Evolutionary conservation across 2,329 filamentous ascomycete genomes (phyloP), one percentile per base, ranked within the genome.

Genomic region (Acarospora socialis): DNA sequence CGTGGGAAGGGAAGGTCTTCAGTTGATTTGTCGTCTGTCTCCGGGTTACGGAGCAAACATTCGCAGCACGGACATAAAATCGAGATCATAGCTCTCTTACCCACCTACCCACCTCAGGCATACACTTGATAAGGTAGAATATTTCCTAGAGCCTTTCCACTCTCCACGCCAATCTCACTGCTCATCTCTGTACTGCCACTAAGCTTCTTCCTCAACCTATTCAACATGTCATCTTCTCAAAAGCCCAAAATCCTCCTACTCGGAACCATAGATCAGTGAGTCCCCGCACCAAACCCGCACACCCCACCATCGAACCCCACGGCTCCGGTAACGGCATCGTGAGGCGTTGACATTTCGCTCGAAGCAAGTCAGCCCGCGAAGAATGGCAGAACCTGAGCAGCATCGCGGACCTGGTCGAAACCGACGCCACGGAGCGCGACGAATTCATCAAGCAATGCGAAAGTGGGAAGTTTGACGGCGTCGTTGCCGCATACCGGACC

Each of bases 361-460:
- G 7, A 6, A 15, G 13, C 12, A n/a, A 15, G 6, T 16, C 13
- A 12, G 81, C 80, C 23, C 63, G 74, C 37, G 59, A 70, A 23
- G 60, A 70, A 36, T 84, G 76, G 74, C 50, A 66, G n/a, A 53
- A 64, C 4, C 63, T 90, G 34, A 56, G 60, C 31, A 52, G 65
- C 14, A 53, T 80, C 13, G 77, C 76, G 24, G 70, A 81, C n/a
- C 54, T 86, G 25, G 45, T 86, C 23, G 55, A 56, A 9, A 72
- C 80, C 5, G 59, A 60, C 38, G 62, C 80, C 7, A 72, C 59
- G 13, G 71, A 65, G 51, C 72, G 81, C 33, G 51, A 56, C 13
- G 73, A 73, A 12, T 87, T 92, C 53, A 57, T 87, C 32, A 51
- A 68, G 28, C 78, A 87, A 57, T 76, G 71, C 51, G 57, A 59